These are phyloP conservation scores for Aspergillus sp. DNA, from an alignment of 2,329 filamentous ascomycete genomes.

Conservation along the genomic window DNA sequence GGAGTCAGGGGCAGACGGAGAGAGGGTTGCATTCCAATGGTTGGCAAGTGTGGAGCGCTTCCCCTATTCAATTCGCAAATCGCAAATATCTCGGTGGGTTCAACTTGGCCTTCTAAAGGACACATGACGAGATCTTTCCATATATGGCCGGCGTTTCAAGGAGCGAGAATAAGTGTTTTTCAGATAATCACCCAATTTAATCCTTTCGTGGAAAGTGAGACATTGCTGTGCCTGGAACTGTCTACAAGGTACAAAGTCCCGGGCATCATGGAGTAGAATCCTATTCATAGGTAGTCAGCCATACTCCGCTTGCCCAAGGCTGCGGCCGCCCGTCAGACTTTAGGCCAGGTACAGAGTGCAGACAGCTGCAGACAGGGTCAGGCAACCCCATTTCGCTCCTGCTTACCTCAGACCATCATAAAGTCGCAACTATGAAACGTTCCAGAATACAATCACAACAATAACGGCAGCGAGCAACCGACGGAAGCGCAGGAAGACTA, in stretches of 20 bases:
- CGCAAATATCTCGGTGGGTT: neutral
- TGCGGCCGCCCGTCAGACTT: neutral
- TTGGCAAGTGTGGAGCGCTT: neutral
- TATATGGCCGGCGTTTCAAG: constrained; percentile 11
- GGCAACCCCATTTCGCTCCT: no score
- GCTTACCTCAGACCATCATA: no score
- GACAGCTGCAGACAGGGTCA: no score
- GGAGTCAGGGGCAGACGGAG: neutral
- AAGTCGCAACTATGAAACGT: no score
- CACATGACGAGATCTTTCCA: neutral
- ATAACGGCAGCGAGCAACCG: no score
- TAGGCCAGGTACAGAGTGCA: neutral
- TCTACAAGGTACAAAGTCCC: no score
- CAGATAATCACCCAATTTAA: neutral
- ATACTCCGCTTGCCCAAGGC: no score
- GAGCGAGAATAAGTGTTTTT: constrained; percentile 8
- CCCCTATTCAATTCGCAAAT: neutral
- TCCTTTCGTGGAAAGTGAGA: neutral
- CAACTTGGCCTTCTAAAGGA: neutral
- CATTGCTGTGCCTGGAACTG: no score
- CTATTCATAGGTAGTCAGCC: no score
- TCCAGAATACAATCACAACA: neutral
- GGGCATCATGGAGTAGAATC: no score
- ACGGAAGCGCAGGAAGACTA: no score
- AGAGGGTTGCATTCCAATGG: neutral